These are phyloP conservation scores for Colletotrichum tamarilloi DNA, from an alignment of 2,329 filamentous ascomycete genomes.

Conservation along the genomic window DNA sequence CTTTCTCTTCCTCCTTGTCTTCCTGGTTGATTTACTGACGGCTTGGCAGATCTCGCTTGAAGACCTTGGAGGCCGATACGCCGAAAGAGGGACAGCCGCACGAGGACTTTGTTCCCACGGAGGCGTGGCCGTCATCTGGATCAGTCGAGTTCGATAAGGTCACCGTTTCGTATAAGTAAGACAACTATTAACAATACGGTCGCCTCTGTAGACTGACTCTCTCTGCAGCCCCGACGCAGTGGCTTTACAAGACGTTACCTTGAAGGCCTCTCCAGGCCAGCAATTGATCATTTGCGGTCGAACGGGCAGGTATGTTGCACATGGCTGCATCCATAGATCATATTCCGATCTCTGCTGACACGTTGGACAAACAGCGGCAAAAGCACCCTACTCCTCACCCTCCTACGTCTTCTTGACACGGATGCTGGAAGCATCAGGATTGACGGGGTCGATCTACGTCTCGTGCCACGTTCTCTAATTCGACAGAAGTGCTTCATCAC, in stretches of 20 bases:
- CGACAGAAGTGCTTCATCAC: conserved; percentile 21
- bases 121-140: conserved; percentile 47
- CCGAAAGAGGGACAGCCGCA: conserved; percentile 41
- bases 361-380: conserved; percentile 3
- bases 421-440: not conserved
- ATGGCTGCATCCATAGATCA: not conserved
- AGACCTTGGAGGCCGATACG: conserved; percentile 41
- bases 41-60: conserved; percentile 37
- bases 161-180: conserved; percentile 44
- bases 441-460: conserved; percentile 10
- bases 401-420: conserved; percentile 7
- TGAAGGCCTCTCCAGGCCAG: conserved; percentile 10
- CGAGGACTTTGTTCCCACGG: conserved; percentile 37
- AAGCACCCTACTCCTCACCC: conserved; percentile 8
- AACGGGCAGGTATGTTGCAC: conserved; percentile 18
- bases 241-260: not conserved
- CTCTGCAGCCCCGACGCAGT: not conserved
- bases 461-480: conserved; percentile 2
- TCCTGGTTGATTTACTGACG: not conserved
- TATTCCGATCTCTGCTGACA: not conserved
- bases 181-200: not conserved
- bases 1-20: not conserved
- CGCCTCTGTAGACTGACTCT: not conserved
- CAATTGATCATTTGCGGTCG: conserved; percentile 18
- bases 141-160: conserved; percentile 46